Conservation (phyloP, 306 rosid species). For the Trifolium pratense region DNA sequence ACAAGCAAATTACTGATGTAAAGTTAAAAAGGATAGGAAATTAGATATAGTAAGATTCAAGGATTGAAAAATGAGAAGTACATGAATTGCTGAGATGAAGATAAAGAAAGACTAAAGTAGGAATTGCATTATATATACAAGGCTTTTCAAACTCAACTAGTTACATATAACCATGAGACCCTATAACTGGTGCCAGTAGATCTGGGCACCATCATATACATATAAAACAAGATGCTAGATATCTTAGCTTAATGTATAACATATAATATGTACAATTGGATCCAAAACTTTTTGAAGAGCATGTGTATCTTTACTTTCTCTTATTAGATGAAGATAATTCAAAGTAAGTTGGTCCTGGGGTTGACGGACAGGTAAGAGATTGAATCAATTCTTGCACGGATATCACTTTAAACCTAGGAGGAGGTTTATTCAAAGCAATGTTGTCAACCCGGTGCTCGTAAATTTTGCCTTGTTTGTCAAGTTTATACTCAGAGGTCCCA, state of each 20-base stretch:
- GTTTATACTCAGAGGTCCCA: conserved; percentile 85
- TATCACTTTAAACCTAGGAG: conserved; percentile 69
- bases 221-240: conserved; percentile 28
- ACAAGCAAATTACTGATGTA: no score
- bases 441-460: conserved; percentile 81
- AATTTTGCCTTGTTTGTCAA: conserved; percentile 88
- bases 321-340: conserved; percentile 56
- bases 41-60: not conserved
- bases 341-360: conserved; percentile 81
- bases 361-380: conserved; percentile 78
- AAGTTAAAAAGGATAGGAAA: no score
- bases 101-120: not conserved
- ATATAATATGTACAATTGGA: conserved; percentile 39
- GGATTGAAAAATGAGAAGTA: not conserved
- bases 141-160: conserved; percentile 30
- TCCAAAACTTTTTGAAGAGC: conserved; percentile 58
- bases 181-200: conserved; percentile 42
- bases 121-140: conserved; percentile 30
- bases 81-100: not conserved
- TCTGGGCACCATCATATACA: conserved; percentile 21
- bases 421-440: conserved; percentile 67
- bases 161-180: conserved; percentile 24
- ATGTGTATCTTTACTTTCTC: conserved; percentile 41
- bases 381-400: conserved; percentile 63
- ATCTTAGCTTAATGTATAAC: conserved; percentile 40